Evolutionary conservation across 208 protist genomes (phyloP).

Genomic region (Borovskyia barvae): DNA sequence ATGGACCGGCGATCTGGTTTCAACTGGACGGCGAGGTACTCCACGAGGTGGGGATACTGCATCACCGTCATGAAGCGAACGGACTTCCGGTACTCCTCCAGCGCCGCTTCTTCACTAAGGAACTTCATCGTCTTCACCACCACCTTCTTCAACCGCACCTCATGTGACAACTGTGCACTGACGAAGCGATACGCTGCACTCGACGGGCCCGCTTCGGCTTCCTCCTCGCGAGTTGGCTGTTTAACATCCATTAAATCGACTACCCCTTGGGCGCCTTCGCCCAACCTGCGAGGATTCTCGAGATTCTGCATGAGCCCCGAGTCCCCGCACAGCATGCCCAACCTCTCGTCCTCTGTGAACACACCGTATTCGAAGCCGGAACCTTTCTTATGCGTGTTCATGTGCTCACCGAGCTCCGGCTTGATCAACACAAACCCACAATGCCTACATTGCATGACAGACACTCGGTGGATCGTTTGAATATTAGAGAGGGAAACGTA

Average conservation of each 20-base stretch:
- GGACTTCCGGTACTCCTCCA: conserved; percentile 55
- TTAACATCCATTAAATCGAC: conserved; percentile 43
- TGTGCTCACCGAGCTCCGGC: conserved; percentile 54
- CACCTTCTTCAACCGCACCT: conserved; percentile 27
- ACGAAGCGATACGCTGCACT: conserved; percentile 26
- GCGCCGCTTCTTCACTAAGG: conserved; percentile 20
- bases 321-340: conserved; percentile 69
- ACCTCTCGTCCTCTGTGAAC: conserved; percentile 40
- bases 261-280: conserved; percentile 66
- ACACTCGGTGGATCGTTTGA: conserved; percentile 34
- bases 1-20: conserved; percentile 39
- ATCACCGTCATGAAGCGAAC: conserved; percentile 76
- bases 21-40: conserved; percentile 76
- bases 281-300: conserved; percentile 27
- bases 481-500: conserved; percentile 43
- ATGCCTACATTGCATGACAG: conserved; percentile 58
- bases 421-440: conserved; percentile 58
- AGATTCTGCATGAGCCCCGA: conserved; percentile 56
- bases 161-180: conserved; percentile 22
- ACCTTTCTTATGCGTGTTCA: conserved; percentile 56
- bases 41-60: conserved; percentile 56
- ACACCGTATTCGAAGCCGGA: conserved; percentile 44
- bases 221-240: conserved; percentile 28
- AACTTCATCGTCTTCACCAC: conserved; percentile 70
- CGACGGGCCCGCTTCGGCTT: conserved; percentile 19